Base-by-base conservation (phyloP, 2,329 filamentous ascomycete species). In the Ophiostoma triangulosporum region DNA sequence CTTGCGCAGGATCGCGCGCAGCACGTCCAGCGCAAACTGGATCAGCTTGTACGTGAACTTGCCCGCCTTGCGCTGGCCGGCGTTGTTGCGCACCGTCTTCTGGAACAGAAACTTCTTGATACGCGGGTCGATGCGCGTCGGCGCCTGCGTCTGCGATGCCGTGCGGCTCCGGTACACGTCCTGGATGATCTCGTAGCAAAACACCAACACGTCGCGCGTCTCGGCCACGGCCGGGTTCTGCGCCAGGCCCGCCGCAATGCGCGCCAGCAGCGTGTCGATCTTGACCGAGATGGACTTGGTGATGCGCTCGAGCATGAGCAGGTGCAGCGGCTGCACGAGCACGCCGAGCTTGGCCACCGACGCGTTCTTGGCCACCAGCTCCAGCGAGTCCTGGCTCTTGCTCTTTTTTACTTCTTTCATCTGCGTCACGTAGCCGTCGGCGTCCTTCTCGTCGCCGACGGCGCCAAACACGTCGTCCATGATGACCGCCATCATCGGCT, bases 321-420 rank as follows among this genome's bases (percentile, higher is more conserved):
- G 74, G 62, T 87, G 86, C 48, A 97, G 53, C 1, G 93, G 94
- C 52, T 76, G 76, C 50, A 96, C 76, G 4, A 98, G 78, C 50
- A 84, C 79, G 48, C 84, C 81, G 6, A 97, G 75, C 54, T 83
- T 80, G 51, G 70, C 73, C 24, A 96, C 74, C 1, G 89, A 91
- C 1, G 88, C 83, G 48, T 83, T 89, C 63, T 84, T 87, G 26
- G 93, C 86, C 59, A 97, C 76, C 15, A 97, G 74, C 66, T 97
- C 91, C 83, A 97, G 94, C 0, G 93, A 95, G 64, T 98, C 94
- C 63, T 90, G 95, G 64, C 90, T 96, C 73, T 97, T 98, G 73
- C 87, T 96, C 67, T 87, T 93, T 72, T 95, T 97, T 54, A 98
- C 84, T 69, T 98, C 93, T 68, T 94, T 95, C 84, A 94, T 96